These are phyloP conservation scores for Aspergillus biplanus DNA, from an alignment of 495 filamentous ascomycete genomes.

Conservation along the genomic window DNA sequence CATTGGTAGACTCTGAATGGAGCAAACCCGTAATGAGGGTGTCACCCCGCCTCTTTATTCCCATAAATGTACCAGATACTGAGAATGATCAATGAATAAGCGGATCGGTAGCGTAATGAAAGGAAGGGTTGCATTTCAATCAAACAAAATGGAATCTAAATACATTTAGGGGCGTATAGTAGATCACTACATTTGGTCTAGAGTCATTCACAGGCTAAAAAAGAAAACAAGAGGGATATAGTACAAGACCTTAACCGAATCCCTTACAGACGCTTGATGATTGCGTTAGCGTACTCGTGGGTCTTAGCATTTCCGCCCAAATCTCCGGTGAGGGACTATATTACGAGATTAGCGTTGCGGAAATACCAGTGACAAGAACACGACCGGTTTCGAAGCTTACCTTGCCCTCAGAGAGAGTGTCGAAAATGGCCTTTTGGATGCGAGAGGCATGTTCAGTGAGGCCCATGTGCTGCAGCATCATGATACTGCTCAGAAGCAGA, in stretches of 20 bases:
- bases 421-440: conserved; percentile 94
- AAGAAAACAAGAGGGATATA: conserved; percentile 41
- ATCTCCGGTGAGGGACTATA: conserved; percentile 82
- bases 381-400: conserved; percentile 36
- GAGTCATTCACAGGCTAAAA: conserved; percentile 48
- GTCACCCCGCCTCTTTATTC: background rate
- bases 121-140: background rate
- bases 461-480: conserved; percentile 99
- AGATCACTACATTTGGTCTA: conserved; percentile 50
- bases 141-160: conserved; percentile 25
- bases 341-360: conserved; percentile 22
- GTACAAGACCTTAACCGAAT: conserved; percentile 41
- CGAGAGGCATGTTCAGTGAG: conserved; percentile 79
- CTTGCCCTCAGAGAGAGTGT: conserved; percentile 93
- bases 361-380: background rate
- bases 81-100: too few relatives aligned
- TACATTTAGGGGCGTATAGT: conserved; percentile 42
- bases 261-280: conserved; percentile 80
- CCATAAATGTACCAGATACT: too few relatives aligned
- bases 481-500: conserved; percentile 86
- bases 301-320: conserved; percentile 94
- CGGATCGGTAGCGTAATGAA: too few relatives aligned
- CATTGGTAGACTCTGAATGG: background rate
- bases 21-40: background rate
- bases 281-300: conserved; percentile 85